phyloP scores from a whole-genome alignment of 768 basidiomycete genomes.

The Candolleomyces aberdarensis region DNA sequence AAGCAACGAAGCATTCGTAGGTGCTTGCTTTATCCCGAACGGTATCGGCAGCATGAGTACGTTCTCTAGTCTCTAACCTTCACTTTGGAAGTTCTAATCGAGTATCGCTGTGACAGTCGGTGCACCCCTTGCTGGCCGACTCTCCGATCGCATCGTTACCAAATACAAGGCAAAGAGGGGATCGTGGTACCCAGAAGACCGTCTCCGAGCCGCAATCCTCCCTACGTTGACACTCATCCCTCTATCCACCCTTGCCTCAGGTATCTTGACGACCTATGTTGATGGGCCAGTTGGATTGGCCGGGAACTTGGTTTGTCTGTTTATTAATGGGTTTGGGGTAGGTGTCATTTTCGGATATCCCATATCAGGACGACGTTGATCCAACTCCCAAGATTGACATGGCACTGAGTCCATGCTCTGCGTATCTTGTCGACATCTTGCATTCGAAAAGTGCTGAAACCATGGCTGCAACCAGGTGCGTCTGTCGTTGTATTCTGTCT shows the following conservation, averaged over 20 bases:
- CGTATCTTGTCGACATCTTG: slow-evolving; percentile 54
- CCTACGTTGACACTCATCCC: slow-evolving; percentile 51
- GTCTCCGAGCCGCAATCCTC: slow-evolving; percentile 48
- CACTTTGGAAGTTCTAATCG: neutral
- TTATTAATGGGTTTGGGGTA: slow-evolving; percentile 61
- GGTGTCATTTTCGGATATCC: slow-evolving; percentile 15
- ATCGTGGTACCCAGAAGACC: slow-evolving; percentile 66
- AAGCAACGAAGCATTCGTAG: slow-evolving; percentile 47
- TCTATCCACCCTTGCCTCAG: slow-evolving; percentile 44
- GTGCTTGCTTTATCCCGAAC: slow-evolving; percentile 49
- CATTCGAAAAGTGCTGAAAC: slow-evolving; percentile 53
- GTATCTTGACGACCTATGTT: slow-evolving; percentile 49
- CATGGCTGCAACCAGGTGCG: slow-evolving; percentile 48
- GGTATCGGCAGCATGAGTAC: slow-evolving; percentile 53
- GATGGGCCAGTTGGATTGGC: slow-evolving; percentile 37
- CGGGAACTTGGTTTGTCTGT: slow-evolving; percentile 24
- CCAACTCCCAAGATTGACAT: slow-evolving; percentile 42
- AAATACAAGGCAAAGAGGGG: slow-evolving; percentile 46
- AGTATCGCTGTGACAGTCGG: slow-evolving; percentile 39
- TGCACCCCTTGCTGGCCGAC: slow-evolving; percentile 52
- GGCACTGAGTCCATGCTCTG: slow-evolving; percentile 43
- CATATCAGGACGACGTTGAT: neutral
- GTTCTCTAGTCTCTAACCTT: neutral
- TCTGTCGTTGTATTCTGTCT: slow-evolving; percentile 2
- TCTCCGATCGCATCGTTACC: slow-evolving; percentile 58